Percentiles rank a stretch among this genome's conserved stretches.
Evolutionary conservation across 805 yeast genomes (phyloP).

Genomic region (Sugiyamaella americana): DNA sequence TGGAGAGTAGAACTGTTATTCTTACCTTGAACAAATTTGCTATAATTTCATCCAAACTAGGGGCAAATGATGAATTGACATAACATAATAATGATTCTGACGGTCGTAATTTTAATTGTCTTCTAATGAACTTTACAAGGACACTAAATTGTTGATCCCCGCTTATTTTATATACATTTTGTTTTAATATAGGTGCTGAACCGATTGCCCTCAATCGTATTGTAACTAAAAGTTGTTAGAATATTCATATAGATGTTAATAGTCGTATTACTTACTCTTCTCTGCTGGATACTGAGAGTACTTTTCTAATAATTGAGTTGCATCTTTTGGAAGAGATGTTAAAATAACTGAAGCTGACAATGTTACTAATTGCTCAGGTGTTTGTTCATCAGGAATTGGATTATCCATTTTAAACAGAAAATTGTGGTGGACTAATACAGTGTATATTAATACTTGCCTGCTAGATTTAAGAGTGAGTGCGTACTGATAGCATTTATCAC

Average conservation of each 20-base stretch:
- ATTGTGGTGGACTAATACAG: too few species aligned
- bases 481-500: too few species aligned
- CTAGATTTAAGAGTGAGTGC: too few species aligned
- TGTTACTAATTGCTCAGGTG: conserved; percentile 26
- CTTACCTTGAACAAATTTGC: conserved; percentile 25
- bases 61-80: conserved; percentile 37
- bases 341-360: conserved; percentile 31
- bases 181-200: conserved; percentile 43
- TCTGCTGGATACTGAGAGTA: conserved; percentile 23
- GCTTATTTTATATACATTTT: conserved; percentile 41
- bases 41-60: conserved; percentile 34
- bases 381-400: conserved; percentile 28
- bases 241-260: background rate
- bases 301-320: conserved; percentile 24
- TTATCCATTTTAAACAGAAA: conserved; percentile 10
- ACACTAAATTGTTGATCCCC: conserved; percentile 42
- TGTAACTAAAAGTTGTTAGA: conserved; percentile 30
- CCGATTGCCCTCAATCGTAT: conserved; percentile 51
- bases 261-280: conserved; percentile 13
- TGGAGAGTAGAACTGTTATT: too few species aligned
- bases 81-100: conserved; percentile 35
- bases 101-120: conserved; percentile 30
- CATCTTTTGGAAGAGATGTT: conserved; percentile 27
- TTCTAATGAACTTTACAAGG: conserved; percentile 39
- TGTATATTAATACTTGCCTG: too few species aligned